Evolutionary conservation across 352 stramenopile genomes (phyloP).

Genomic region (Phytophthora capsici): DNA sequence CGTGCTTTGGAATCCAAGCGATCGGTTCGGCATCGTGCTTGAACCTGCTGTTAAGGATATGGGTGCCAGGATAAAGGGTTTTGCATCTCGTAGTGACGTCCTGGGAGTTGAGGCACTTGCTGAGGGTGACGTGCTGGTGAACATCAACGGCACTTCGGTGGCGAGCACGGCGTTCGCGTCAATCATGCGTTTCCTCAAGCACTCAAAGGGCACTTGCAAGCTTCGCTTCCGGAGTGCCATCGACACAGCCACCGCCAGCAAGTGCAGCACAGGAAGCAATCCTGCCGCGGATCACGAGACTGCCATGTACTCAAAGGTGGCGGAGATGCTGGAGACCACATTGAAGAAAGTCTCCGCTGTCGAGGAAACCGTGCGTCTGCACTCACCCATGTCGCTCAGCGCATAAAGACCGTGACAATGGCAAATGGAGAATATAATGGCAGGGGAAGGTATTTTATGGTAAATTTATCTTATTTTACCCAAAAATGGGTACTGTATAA

Average conservation of each 20-base stretch:
- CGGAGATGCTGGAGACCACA: conserved; percentile 72
- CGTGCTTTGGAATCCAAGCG: conserved; percentile 78
- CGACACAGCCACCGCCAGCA: conserved; percentile 18
- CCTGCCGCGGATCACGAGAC: conserved; percentile 46
- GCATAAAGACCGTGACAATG: conserved; percentile 26
- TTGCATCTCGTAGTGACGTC: conserved; percentile 70
- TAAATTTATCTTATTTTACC: background rate
- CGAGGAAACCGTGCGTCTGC: conserved; percentile 80
- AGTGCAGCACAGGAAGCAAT: conserved; percentile 40
- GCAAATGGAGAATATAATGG: conserved; percentile 17
- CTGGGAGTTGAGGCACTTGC: conserved; percentile 69
- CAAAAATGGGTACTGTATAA: too few relatives aligned
- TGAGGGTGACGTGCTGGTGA: conserved; percentile 70
- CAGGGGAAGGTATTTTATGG: conserved; percentile 17
- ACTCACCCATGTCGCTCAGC: conserved; percentile 74
- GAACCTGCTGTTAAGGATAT: conserved; percentile 53
- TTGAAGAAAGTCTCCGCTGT: conserved; percentile 79
- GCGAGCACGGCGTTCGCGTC: conserved; percentile 58
- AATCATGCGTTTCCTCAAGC: conserved; percentile 83
- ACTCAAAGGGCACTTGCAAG: conserved; percentile 79
- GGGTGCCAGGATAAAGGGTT: conserved; percentile 69
- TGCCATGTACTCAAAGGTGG: conserved; percentile 68
- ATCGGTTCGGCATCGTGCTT: conserved; percentile 76
- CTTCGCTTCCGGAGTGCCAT: conserved; percentile 59
- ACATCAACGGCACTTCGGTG: conserved; percentile 79